Evolutionary conservation across 1,139 yeast genomes (phyloP), one percentile per base, ranked within the genome.

Genomic region (Pichia sp.): DNA sequence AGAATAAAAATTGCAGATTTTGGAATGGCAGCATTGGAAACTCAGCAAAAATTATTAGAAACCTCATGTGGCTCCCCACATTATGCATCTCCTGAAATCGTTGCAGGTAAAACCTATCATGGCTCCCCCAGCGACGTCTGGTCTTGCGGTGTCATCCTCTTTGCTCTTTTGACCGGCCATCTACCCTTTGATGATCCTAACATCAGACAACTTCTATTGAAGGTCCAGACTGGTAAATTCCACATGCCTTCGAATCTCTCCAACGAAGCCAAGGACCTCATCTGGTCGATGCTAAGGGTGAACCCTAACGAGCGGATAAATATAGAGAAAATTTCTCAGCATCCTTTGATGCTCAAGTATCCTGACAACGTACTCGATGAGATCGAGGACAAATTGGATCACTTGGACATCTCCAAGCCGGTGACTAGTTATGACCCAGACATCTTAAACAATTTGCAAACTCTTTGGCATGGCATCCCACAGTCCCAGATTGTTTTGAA

Each of bases 21-120:
- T 65, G 95, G 95, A 51, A 87, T 87, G 95, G 95, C 95, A 30
- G 93, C 95, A 30, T 73, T 87, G 60, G 92, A 87, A 69, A 78
- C 85, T 58, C 83, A 84, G 56, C 87, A 85, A 47, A 83, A 81
- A 68, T 71, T 87, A 55, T 73, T 87, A 54, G 91, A 85, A 67
- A 87, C 95, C 9, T 81, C 88, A 14, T 87, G 95, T 73, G 95
- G 95, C 3, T 84, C 91, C 43, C 95, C 95, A 24, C 95, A 87
- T 71, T 87, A 87, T 68, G 95, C 95, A 14, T 89, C 95, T 7
- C 95, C 95, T 1, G 95, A 87, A 72, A 87, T 87, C 60, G 92
- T 87, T 36, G 79, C 85, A 64, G 93, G 95, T 14, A 79, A 81
- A 63, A 82, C 81, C 58, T 87, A 87, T 67, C 90, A 86, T 68